Evolutionary conservation across 805 yeast species (phyloP).

Genomic region (Teunomyces lycoperdinae): DNA sequence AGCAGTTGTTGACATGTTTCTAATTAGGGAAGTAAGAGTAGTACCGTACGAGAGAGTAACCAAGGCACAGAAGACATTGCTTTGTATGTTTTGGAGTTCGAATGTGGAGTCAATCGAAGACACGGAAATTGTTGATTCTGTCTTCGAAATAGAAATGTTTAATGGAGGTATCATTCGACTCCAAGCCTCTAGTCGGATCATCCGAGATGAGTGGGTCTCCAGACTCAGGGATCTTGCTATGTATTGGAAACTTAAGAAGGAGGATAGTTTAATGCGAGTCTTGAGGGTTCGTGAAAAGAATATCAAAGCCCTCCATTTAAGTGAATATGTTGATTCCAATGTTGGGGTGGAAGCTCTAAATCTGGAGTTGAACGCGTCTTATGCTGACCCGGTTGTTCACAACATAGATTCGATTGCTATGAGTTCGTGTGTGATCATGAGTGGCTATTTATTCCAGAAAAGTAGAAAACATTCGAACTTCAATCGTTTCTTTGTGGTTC

Average conservation of each 20-base stretch:
- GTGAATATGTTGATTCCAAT: slow-evolving; percentile 56
- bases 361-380: slow-evolving; percentile 25
- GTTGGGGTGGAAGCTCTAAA: slow-evolving; percentile 33
- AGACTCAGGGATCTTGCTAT: slow-evolving; percentile 40
- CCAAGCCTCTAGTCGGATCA: slow-evolving; percentile 49
- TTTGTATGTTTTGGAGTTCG: slow-evolving; percentile 32
- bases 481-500: slow-evolving; percentile 54
- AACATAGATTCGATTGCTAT: slow-evolving; percentile 58
- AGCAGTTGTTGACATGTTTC: slow-evolving; percentile 58
- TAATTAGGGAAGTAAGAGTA: slow-evolving; percentile 39
- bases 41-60: slow-evolving; percentile 22
- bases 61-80: slow-evolving; percentile 23
- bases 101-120: slow-evolving; percentile 20
- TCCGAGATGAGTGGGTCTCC: slow-evolving; percentile 67
- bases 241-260: slow-evolving; percentile 59
- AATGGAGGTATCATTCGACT: slow-evolving; percentile 49
- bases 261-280: slow-evolving; percentile 38
- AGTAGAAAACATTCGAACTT: slow-evolving; percentile 68
- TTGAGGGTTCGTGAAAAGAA: slow-evolving; percentile 44
- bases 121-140: slow-evolving; percentile 39
- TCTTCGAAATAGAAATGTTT: slow-evolving; percentile 49
- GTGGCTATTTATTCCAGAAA: slow-evolving; percentile 71
- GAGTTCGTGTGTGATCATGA: slow-evolving; percentile 55
- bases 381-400: slow-evolving; percentile 51
- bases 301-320: slow-evolving; percentile 43